Evolutionary conservation across 352 stramenopile genomes (phyloP).

Genomic region (Phytophthora multivora): DNA sequence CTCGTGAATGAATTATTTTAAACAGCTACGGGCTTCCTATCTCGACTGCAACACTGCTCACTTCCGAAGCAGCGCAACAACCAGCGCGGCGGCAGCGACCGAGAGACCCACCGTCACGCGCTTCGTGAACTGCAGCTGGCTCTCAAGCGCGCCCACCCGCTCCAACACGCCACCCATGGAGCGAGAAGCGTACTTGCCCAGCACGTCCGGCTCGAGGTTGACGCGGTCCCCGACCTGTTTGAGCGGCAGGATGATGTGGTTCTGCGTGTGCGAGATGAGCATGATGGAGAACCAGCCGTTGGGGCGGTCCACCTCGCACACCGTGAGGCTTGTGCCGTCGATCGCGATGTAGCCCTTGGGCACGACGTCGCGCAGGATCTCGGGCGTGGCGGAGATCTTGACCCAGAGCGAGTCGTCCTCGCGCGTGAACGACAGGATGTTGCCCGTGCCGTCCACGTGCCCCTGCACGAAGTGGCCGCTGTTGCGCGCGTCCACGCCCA

Average conservation of each 20-base stretch:
- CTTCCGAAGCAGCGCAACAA: constrained; percentile 40
- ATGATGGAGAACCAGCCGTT: constrained; percentile 98
- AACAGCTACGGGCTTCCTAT: background rate
- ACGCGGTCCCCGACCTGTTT: constrained; percentile 90
- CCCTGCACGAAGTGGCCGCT: constrained; percentile 99
- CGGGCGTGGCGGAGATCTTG: constrained; percentile 82
- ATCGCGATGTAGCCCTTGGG: constrained; percentile 96
- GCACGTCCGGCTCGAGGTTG: constrained; percentile 93
- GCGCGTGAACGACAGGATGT: constrained; percentile 87
- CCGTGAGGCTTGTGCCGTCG: constrained; percentile 97
- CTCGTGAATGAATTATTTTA: constrained; percentile 12
- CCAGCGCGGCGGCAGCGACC: constrained; percentile 34
- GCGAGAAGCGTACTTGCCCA: constrained; percentile 91
- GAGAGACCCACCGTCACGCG: constrained; percentile 34
- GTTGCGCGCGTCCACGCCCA: constrained; percentile 92
- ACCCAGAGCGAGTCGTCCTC: constrained; percentile 97
- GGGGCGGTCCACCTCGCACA: constrained; percentile 90
- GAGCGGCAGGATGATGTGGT: constrained; percentile 95
- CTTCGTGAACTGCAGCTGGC: constrained; percentile 45
- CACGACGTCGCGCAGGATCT: constrained; percentile 93
- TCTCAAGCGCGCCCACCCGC: constrained; percentile 66
- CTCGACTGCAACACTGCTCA: constrained; percentile 5
- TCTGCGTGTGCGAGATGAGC: constrained; percentile 98
- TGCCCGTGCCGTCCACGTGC: constrained; percentile 96
- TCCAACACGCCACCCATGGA: constrained; percentile 69